Conservation (phyloP, 495 filamentous ascomycete genomes). For the Penicillium paxilli region DNA sequence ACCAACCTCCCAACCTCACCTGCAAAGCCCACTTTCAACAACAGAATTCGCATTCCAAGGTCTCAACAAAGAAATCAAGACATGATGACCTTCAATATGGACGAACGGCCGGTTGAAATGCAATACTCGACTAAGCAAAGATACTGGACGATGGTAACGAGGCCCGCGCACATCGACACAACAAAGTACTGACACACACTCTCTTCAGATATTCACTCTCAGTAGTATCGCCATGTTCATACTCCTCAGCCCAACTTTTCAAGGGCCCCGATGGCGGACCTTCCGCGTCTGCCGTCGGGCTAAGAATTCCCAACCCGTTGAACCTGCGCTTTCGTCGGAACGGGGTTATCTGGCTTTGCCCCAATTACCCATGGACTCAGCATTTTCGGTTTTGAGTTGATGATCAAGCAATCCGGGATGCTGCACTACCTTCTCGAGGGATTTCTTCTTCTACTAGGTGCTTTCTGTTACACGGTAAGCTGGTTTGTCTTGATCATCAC, state of each 20-base stretch:
- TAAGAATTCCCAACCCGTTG: too few relatives aligned
- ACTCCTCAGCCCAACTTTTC: constrained; percentile 3
- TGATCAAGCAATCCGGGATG: constrained; percentile 4
- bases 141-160: constrained; percentile 10
- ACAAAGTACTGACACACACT: neutral
- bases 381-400: neutral
- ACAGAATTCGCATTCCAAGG: neutral
- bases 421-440: neutral
- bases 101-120: neutral
- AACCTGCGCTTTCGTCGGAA: constrained; percentile 2
- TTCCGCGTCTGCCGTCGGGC: constrained; percentile 8
- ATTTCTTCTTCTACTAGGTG: neutral
- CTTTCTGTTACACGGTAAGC: constrained; percentile 2
- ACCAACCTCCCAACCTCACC: neutral
- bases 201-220: neutral
- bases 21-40: neutral
- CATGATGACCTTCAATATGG: neutral
- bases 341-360: constrained; percentile 1
- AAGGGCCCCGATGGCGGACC: constrained; percentile 3
- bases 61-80: too few relatives aligned
- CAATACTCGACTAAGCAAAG: neutral
- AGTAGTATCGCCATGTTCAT: neutral
- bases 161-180: neutral
- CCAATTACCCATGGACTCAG: constrained; percentile 3
- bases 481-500: neutral